Percentiles rank a stretch among this genome's conserved stretches.
phyloP scores from a whole-genome alignment of 768 basidiomycete genomes.

The Hypsizygus marmoreus region DNA sequence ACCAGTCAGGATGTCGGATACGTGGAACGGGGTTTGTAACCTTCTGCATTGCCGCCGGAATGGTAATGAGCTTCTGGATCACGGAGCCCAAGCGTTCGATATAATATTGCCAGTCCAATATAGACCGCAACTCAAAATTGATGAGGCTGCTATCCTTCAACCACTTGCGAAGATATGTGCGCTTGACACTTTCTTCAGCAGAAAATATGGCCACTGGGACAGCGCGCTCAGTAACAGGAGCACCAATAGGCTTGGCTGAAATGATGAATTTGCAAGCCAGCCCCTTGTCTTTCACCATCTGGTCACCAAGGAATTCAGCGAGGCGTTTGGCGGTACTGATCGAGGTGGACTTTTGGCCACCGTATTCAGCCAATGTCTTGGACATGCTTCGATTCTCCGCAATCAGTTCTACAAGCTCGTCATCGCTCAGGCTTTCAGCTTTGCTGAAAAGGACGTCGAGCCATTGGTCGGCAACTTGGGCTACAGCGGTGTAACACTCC shows the following conservation, averaged over 20 bases:
- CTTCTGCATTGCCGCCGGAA: constrained; percentile 98
- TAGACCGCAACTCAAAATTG: constrained; percentile 89
- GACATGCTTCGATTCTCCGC: constrained; percentile 99
- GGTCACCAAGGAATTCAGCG: constrained; percentile 95
- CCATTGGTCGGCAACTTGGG: constrained; percentile 94
- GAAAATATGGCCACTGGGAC: constrained; percentile 98
- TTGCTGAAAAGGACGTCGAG: constrained; percentile 90
- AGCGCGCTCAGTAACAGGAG: constrained; percentile 96
- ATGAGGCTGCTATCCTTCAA: constrained; percentile 88
- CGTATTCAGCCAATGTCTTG: constrained; percentile 95
- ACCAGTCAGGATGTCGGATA: constrained; percentile 96
- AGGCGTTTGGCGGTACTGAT: constrained; percentile 95
- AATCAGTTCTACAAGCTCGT: constrained; percentile 96
- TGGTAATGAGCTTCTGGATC: constrained; percentile 98
- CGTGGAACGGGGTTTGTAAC: constrained; percentile 95
- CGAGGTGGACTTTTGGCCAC: constrained; percentile 94
- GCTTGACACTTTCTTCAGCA: constrained; percentile 89
- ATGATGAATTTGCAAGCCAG: constrained; percentile 99
- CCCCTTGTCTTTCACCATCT: constrained; percentile 99
- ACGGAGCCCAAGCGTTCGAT: constrained; percentile 97
- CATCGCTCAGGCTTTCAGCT: constrained; percentile 82
- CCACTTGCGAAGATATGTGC: constrained; percentile 92
- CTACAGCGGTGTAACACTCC: constrained; percentile 95
- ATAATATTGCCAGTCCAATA: constrained; percentile 98
- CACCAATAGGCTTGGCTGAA: constrained; percentile 87